Evolutionary conservation across 768 basidiomycete genomes (phyloP), one percentile per base, ranked within the genome.

Genomic region (Paxillus ammoniavirescens): DNA sequence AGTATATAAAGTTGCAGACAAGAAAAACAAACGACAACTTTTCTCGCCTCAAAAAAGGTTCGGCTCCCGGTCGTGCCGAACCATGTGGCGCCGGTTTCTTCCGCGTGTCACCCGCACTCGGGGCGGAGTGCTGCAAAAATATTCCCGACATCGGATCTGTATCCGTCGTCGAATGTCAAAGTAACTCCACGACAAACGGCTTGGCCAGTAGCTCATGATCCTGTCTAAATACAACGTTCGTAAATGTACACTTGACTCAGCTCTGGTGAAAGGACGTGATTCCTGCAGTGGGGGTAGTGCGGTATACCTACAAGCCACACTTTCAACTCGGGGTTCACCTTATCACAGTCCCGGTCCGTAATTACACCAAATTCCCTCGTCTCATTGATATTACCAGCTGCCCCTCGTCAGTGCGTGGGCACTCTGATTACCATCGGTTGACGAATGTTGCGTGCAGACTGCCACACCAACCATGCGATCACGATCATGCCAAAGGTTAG

Each of bases 381-480:
- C 26, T 4, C 26, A 4, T 26, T 6, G 26, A 26, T 26, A 26
- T 26, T 26, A 26, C 5, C 41, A 15, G 23, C 49, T 42, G 49
- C 47, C 15, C n/a, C 46, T 6, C 46, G 18, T 64, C 54, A 66
- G 52, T 65, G 44, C 28, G 37, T 50, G 30, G 66, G 31, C 35
- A 52, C 50, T 52, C 68, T 63, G 44, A 69, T 52, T 31, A 65
- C 50, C 61, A 69, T 56, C 17, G 68, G 68, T 33, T 69, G 67
- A 52, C 55, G 66, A 31, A 68, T 57, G 52, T 71, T 71, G 54
- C 75, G 73, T 43, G 75, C 73, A 21, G 82, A 80, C 49, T 74
- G 75, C 79, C 78, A 82, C 46, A 77, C 77, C 21, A 83, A 61
- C 79, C 81, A 84, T 48, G 73, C 61, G 49, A 82, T 66, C 2